These are phyloP conservation scores for Kalanchoe fedtschenkoi DNA, from an alignment of 164 flowering plant genomes.

Conservation along the genomic window DNA sequence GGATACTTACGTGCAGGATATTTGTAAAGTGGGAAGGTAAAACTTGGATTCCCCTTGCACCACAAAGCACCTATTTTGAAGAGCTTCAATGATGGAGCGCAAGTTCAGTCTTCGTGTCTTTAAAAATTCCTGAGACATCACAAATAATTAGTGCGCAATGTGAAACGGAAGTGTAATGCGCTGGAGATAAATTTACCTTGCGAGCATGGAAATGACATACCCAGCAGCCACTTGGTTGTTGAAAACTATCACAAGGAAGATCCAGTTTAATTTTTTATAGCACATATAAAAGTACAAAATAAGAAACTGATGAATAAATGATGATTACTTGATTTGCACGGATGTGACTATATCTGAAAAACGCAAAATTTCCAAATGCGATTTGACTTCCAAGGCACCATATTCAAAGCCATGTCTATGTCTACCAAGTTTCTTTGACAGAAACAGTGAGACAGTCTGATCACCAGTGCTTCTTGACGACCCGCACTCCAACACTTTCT, in stretches of 20 bases:
- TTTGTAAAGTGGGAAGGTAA: constrained; percentile 34
- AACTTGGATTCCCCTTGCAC: constrained; percentile 14
- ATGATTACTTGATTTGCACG: constrained; percentile 41
- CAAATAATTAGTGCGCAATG: not conserved
- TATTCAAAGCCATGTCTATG: constrained; percentile 60
- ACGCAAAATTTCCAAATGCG: constrained; percentile 52
- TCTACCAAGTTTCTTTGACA: constrained; percentile 53
- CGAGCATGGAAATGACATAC: constrained; percentile 68
- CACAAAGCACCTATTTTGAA: constrained; percentile 23
- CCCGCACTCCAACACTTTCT: constrained; percentile 70
- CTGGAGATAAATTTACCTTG: constrained; percentile 35
- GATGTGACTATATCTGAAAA: constrained; percentile 58
- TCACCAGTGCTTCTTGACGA: constrained; percentile 23
- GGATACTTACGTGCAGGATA: constrained; percentile 41
- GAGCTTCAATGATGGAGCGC: constrained; percentile 39
- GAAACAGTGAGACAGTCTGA: constrained; percentile 51
- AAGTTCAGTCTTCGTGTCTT: constrained; percentile 36
- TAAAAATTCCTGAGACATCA: constrained; percentile 37
- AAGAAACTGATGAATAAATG: constrained; percentile 12
- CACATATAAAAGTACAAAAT: not conserved
- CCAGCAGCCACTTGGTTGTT: constrained; percentile 37
- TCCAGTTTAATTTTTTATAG: not conserved
- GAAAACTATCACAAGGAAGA: constrained; percentile 32
- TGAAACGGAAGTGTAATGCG: not conserved
- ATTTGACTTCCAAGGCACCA: constrained; percentile 69